Conservation (phyloP, 208 protist genomes). For the Crithidia brevicula region DNA sequence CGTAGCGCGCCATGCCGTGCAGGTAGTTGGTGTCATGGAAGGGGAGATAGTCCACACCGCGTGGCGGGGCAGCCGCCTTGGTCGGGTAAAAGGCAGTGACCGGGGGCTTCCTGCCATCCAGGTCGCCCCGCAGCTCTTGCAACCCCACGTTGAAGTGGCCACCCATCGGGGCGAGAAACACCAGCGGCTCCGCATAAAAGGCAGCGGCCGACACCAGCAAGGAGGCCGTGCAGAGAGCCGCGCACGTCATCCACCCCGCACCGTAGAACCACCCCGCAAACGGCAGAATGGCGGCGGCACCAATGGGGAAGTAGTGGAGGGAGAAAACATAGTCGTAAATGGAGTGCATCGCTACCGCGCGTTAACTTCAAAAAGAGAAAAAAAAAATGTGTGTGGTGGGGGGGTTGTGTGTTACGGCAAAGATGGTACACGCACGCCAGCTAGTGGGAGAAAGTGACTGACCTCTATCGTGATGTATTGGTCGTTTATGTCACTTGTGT, state of each 20-base stretch:
- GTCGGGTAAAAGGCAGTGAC: constrained; percentile 78
- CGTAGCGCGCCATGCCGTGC: constrained; percentile 58
- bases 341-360: neutral
- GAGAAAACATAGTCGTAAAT: constrained; percentile 28
- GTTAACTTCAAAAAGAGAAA: neutral
- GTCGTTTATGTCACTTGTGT: too few species aligned
- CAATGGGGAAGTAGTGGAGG: constrained; percentile 23
- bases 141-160: constrained; percentile 60
- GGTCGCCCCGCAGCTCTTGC: constrained; percentile 35
- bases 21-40: constrained; percentile 68
- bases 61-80: constrained; percentile 1
- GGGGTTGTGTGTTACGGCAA: too few species aligned
- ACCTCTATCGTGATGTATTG: too few species aligned
- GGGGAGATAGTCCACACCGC: constrained; percentile 51
- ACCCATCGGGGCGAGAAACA: constrained; percentile 48
- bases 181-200: constrained; percentile 55
- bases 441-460: too few species aligned
- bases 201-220: constrained; percentile 12
- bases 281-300: constrained; percentile 7
- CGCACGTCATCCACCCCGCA: constrained; percentile 17
- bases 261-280: constrained; percentile 3
- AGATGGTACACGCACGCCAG: too few species aligned
- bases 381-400: neutral
- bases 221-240: constrained; percentile 12
- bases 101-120: constrained; percentile 42